phyloP scores from a whole-genome alignment of 1,284 basidiomycete species.

The Tremellales sp. region DNA sequence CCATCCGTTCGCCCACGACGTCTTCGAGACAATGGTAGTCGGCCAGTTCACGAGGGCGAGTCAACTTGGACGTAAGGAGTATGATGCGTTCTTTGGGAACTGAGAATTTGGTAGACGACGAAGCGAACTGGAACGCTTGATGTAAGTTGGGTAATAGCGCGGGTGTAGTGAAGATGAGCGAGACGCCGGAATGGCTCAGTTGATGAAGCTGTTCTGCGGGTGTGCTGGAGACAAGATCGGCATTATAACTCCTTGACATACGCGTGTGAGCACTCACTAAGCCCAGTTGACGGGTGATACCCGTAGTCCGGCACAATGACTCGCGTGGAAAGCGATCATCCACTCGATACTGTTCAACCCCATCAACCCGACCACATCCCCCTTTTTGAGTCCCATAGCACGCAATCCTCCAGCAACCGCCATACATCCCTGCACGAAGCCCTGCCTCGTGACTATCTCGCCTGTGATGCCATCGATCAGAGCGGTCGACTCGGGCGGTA shows the following conservation, averaged over 20 bases:
- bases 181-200: conserved; percentile 55
- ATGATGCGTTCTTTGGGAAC: conserved; percentile 23
- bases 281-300: conserved; percentile 41
- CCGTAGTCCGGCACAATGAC: conserved; percentile 42
- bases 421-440: conserved; percentile 57
- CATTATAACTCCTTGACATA: not conserved
- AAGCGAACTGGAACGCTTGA: conserved; percentile 19
- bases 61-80: conserved; percentile 22
- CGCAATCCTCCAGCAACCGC: conserved; percentile 58
- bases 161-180: conserved; percentile 56
- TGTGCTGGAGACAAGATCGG: conserved; percentile 18
- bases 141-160: conserved; percentile 49
- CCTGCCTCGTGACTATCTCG: conserved; percentile 56
- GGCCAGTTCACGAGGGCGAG: conserved; percentile 11
- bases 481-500: conserved; percentile 49
- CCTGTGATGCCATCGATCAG: conserved; percentile 66
- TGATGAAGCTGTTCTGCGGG: conserved; percentile 45
- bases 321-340: conserved; percentile 60
- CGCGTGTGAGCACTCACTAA: conserved; percentile 27
- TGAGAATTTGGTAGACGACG: conserved; percentile 3
- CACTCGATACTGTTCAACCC: conserved; percentile 59
- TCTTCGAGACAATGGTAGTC: conserved; percentile 4
- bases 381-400: conserved; percentile 22
- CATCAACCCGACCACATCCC: conserved; percentile 42
- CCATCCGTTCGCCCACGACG: not conserved